Percentiles rank a stretch among this genome's conserved stretches.
Evolutionary conservation across 148 eudicot genomes (phyloP).

Genomic region (Fallopia convolvulus): DNA sequence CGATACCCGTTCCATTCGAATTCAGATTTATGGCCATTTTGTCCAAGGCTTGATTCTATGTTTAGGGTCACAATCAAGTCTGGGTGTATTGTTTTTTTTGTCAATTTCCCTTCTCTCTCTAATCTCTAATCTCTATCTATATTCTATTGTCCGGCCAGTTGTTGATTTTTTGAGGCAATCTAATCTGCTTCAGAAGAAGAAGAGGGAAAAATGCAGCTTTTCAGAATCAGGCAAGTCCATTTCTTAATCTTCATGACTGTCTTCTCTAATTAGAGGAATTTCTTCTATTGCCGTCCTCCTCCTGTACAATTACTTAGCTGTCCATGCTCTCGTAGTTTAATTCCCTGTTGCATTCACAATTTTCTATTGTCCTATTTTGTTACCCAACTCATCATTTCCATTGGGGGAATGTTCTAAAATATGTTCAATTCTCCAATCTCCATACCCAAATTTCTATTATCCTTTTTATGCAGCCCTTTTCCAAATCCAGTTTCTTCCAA

Average conservation of each 20-base stretch:
- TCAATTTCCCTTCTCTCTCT: not conserved
- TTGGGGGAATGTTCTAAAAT: conserved; percentile 7
- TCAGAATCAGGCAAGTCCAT: not conserved
- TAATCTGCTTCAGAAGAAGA: conserved; percentile 3
- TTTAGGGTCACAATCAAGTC: not conserved
- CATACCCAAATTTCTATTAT: not conserved
- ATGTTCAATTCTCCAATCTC: not conserved
- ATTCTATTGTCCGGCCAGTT: not conserved
- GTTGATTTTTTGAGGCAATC: not conserved
- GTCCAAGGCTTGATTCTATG: not conserved
- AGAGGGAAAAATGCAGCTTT: not conserved
- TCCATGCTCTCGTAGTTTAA: not conserved
- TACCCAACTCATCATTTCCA: not conserved
- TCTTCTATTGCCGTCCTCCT: not conserved
- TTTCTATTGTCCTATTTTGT: not conserved
- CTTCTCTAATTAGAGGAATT: not conserved
- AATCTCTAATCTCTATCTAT: too few relatives aligned
- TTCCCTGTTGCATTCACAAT: not conserved
- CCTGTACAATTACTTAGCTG: not conserved
- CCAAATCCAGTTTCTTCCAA: not conserved
- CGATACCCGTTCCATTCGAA: not conserved
- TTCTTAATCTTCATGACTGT: not conserved
- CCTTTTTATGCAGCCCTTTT: not conserved
- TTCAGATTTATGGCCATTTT: not conserved
- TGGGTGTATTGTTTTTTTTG: not conserved